phyloP scores from a whole-genome alignment of 805 yeast species.

The Ogataea methanolica region DNA sequence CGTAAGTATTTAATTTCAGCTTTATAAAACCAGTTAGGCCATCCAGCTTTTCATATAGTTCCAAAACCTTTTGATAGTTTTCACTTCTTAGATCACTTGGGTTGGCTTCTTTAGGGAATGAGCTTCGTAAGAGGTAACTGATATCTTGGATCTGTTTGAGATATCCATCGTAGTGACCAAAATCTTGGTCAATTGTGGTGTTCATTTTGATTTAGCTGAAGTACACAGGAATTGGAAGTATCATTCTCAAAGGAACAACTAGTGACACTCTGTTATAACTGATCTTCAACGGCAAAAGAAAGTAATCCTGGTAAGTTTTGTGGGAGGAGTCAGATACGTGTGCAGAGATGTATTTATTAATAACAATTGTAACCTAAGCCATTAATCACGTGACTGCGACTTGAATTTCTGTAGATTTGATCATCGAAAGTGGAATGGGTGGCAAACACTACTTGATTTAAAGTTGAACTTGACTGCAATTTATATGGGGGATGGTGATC shows the following conservation, averaged over 20 bases:
- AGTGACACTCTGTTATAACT: not conserved
- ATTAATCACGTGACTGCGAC: too few species aligned
- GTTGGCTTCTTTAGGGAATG: not conserved
- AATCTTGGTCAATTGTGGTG: not conserved
- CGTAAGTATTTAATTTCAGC: slow-evolving; percentile 8
- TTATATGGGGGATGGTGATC: not conserved
- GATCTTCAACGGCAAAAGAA: too few species aligned
- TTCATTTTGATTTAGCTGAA: not conserved
- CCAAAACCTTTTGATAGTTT: slow-evolving; percentile 10
- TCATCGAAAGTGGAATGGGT: not conserved
- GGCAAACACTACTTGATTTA: not conserved
- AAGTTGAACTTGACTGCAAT: not conserved
- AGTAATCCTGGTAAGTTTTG: not conserved
- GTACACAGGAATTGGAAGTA: too few species aligned
- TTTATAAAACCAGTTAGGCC: slow-evolving; percentile 12
- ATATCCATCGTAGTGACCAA: not conserved
- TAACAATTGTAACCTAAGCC: too few species aligned
- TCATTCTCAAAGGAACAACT: not conserved
- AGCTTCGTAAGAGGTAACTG: not conserved
- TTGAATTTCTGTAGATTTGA: too few species aligned
- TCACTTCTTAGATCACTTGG: slow-evolving; percentile 7
- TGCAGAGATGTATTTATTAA: too few species aligned
- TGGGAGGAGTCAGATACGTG: too few species aligned
- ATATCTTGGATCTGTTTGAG: not conserved
- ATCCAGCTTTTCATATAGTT: slow-evolving; percentile 16